Conservation (phyloP, 371 early-diverging fungal genomes). For the Mortierella sp. region DNA sequence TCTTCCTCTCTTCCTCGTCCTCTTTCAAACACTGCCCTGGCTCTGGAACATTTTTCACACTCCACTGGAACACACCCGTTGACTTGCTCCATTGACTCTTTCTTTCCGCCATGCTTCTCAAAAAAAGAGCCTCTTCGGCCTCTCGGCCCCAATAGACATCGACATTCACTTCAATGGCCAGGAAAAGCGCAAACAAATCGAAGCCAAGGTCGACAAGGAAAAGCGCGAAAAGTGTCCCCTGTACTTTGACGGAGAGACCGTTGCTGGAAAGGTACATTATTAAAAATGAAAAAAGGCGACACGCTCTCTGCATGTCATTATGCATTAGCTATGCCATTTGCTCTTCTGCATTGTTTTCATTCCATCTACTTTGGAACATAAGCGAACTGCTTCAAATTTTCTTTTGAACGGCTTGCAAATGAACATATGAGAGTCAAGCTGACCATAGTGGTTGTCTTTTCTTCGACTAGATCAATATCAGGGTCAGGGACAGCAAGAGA, state of each 20-base stretch:
- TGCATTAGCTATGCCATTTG: neutral
- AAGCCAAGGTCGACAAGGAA: conserved; percentile 93
- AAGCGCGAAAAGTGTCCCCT: conserved; percentile 90
- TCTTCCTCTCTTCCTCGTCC: neutral
- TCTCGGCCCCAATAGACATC: conserved; percentile 90
- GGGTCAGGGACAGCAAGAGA: conserved; percentile 91
- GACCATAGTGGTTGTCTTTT: neutral
- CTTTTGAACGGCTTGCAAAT: neutral
- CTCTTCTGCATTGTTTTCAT: neutral
- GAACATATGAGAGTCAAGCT: neutral
- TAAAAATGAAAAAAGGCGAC: neutral
- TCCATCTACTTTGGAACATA: neutral
- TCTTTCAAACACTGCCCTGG: neutral
- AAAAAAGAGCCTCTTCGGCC: conserved; percentile 87
- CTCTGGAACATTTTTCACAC: too few relatives aligned
- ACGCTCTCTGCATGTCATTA: neutral
- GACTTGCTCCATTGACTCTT: neutral
- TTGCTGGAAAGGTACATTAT: conserved; percentile 87
- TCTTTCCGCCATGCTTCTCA: neutral
- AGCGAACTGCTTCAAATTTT: neutral
- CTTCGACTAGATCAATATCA: conserved; percentile 82
- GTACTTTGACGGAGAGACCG: conserved; percentile 97
- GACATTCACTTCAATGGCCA: conserved; percentile 87
- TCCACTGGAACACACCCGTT: neutral
- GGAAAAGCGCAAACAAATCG: conserved; percentile 83